Percentiles rank a stretch among this genome's conserved stretches.
Conservation (phyloP, 176 grass and related monocot species). For the Luzula sylvatica region DNA sequence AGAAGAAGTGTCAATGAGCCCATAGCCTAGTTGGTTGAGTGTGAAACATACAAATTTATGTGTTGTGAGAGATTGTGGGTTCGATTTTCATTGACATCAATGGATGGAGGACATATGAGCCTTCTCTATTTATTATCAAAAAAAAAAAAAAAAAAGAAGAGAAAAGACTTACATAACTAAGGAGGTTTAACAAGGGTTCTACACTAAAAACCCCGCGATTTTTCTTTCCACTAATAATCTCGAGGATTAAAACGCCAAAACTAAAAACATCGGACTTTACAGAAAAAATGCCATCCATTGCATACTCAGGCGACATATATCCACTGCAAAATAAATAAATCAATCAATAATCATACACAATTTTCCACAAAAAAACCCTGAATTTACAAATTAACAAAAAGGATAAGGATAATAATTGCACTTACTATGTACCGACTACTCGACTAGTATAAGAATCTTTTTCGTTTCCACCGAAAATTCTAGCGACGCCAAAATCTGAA, state of each 20-base stretch:
- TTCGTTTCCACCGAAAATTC: slow-evolving; percentile 54
- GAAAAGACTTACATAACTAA: slow-evolving; percentile 39
- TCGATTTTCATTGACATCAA: no score
- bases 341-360: background rate
- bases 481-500: slow-evolving; percentile 76
- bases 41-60: no score
- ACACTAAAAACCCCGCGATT: slow-evolving; percentile 36
- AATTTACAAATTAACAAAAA: background rate
- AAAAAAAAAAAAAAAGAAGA: background rate
- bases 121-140: no score
- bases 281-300: slow-evolving; percentile 77
- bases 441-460: slow-evolving; percentile 50
- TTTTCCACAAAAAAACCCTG: background rate
- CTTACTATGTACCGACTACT: slow-evolving; percentile 91
- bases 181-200: slow-evolving; percentile 35
- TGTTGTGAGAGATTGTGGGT: no score
- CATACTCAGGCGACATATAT: slow-evolving; percentile 94
- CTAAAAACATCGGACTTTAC: slow-evolving; percentile 94
- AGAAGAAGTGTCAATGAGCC: no score
- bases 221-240: slow-evolving; percentile 68
- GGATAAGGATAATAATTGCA: background rate
- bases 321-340: slow-evolving; percentile 28
- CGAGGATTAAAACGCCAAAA: slow-evolving; percentile 72
- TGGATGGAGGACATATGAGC: no score
- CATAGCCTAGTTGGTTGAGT: no score